Percentiles rank a stretch among this genome's conserved stretches.
Evolutionary conservation across 306 rosid genomes (phyloP).

Genomic region (Vigna nakashimae): DNA sequence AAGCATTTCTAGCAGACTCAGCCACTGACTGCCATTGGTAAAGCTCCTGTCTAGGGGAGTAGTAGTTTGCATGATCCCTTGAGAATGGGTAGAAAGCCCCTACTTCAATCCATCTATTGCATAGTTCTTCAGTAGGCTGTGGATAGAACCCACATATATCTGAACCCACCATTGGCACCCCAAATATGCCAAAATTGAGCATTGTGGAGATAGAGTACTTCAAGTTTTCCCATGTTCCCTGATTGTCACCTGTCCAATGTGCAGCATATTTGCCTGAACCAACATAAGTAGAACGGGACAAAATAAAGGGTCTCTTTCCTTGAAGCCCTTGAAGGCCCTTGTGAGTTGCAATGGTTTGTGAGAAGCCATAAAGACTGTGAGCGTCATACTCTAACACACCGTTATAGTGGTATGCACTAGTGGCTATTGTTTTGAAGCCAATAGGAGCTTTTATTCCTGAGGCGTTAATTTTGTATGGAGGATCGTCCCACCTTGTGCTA

Average conservation of each 20-base stretch:
- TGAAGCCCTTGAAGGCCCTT: conserved; percentile 80
- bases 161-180: conserved; percentile 98
- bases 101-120: conserved; percentile 96
- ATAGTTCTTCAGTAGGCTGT: conserved; percentile 90
- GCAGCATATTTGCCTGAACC: conserved; percentile 93
- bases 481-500: conserved; percentile 89
- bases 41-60: conserved; percentile 97
- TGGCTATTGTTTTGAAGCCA: conserved; percentile 92
- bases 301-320: conserved; percentile 88
- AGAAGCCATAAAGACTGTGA: conserved; percentile 91
- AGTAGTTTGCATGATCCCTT: conserved; percentile 90
- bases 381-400: conserved; percentile 95
- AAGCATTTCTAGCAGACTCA: conserved; percentile 84
- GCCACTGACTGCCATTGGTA: conserved; percentile 96
- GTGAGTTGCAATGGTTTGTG: conserved; percentile 87
- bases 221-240: conserved; percentile 89
- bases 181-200: conserved; percentile 94
- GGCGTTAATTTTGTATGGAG: conserved; percentile 95
- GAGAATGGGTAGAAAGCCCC: conserved; percentile 99
- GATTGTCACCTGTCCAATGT: conserved; percentile 98
- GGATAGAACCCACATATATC: conserved; percentile 98
- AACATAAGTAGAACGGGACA: conserved; percentile 86
- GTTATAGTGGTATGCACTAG: conserved; percentile 90
- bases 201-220: conserved; percentile 86
- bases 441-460: conserved; percentile 82